A percentile compares a stretch with the other conserved stretches of the same genome.
phyloP scores from a whole-genome alignment of 306 rosid species.

The Mimosa bimucronata region DNA sequence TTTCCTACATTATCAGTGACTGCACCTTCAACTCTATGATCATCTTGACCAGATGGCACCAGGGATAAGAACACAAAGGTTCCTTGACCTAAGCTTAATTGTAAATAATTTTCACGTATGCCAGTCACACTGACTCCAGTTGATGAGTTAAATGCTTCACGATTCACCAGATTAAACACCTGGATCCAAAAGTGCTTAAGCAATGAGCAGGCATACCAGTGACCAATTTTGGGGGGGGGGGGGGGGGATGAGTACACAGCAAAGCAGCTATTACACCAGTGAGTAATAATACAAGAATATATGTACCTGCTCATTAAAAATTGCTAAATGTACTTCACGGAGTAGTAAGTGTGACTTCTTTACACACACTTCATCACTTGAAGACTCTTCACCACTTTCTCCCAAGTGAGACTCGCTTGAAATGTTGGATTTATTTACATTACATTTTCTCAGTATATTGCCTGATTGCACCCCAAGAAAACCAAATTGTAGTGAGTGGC shows the following conservation, averaged over 20 bases:
- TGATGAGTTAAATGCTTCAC: conserved; percentile 81
- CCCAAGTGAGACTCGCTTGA: conserved; percentile 46
- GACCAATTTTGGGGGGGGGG: conserved; percentile 16
- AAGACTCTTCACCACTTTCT: conserved; percentile 59
- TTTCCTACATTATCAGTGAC: conserved; percentile 50
- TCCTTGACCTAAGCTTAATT: conserved; percentile 75
- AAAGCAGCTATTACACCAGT: conserved; percentile 21
- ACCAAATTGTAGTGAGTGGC: conserved; percentile 76
- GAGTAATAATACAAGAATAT: conserved; percentile 3
- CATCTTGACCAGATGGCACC: conserved; percentile 59
- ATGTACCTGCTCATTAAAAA: conserved; percentile 74
- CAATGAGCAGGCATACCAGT: conserved; percentile 32
- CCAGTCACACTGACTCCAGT: conserved; percentile 85
- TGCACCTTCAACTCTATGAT: conserved; percentile 50
- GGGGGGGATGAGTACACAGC: conserved; percentile 3
- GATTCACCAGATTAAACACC: conserved; percentile 92
- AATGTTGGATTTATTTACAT: conserved; percentile 41
- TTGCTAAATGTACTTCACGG: conserved; percentile 80
- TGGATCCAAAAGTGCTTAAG: conserved; percentile 43
- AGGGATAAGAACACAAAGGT: conserved; percentile 80
- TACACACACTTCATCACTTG: conserved; percentile 65
- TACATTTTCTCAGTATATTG: conserved; percentile 44
- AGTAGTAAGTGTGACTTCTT: conserved; percentile 79
- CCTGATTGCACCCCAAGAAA: conserved; percentile 54
- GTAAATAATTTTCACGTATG: conserved; percentile 80